These are phyloP conservation scores for Saturnispora ahearnii DNA, from an alignment of 805 yeast species.

Conservation along the genomic window DNA sequence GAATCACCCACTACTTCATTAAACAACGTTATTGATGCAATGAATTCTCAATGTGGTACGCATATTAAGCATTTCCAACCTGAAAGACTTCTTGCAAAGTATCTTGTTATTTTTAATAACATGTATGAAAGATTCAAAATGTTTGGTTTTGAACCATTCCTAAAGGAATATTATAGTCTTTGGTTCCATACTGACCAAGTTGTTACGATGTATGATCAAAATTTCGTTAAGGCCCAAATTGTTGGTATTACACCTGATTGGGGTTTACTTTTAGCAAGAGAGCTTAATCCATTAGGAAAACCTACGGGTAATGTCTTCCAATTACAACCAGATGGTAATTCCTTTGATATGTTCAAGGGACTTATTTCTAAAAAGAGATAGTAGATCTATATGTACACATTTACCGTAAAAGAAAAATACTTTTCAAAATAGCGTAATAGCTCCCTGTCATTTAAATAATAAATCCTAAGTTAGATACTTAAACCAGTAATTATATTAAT, in stretches of 20 bases:
- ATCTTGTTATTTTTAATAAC: slow-evolving; percentile 55
- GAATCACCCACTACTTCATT: slow-evolving; percentile 90
- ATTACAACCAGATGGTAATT: slow-evolving; percentile 94
- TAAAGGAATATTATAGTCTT: slow-evolving; percentile 61
- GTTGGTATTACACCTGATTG: slow-evolving; percentile 77
- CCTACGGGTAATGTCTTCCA: slow-evolving; percentile 51
- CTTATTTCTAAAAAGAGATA: slow-evolving; percentile 53
- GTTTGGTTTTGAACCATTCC: slow-evolving; percentile 60
- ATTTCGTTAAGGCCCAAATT: slow-evolving; percentile 47
- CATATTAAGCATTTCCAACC: slow-evolving; percentile 24
- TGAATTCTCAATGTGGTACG: slow-evolving; percentile 44
- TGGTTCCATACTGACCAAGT: slow-evolving; percentile 82
- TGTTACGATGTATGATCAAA: slow-evolving; percentile 48
- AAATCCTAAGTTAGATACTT: too few species aligned
- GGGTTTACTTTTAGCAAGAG: slow-evolving; percentile 76
- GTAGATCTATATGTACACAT: neutral
- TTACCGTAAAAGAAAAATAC: neutral
- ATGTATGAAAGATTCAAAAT: slow-evolving; percentile 49
- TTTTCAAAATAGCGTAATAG: neutral
- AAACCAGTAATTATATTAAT: too few species aligned
- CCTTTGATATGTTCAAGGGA: slow-evolving; percentile 91
- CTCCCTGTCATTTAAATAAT: neutral
- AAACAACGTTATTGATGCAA: slow-evolving; percentile 53
- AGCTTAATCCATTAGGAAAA: slow-evolving; percentile 37
- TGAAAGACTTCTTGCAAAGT: slow-evolving; percentile 56